phyloP scores from a whole-genome alignment of 2,329 filamentous ascomycete species.

The Dactylonectria estremocensis region DNA sequence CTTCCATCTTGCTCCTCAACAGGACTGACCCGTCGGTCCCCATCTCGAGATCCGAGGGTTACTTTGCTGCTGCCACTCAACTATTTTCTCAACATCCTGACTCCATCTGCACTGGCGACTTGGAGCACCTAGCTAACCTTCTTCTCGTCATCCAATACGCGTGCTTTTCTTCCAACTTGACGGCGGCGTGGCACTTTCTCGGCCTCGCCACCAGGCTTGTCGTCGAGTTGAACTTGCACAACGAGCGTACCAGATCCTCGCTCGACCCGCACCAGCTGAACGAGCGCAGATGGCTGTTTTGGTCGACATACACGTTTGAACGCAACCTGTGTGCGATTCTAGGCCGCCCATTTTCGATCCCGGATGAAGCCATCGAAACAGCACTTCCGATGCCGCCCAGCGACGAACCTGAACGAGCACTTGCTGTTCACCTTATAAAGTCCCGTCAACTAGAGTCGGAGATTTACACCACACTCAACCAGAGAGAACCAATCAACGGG shows the following conservation, averaged over 20 bases:
- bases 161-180: slow-evolving; percentile 34
- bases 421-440: slow-evolving; percentile 42
- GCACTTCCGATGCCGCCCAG: slow-evolving; percentile 16
- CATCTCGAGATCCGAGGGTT: slow-evolving; percentile 28
- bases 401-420: slow-evolving; percentile 15
- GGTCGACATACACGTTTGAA: slow-evolving; percentile 38
- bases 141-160: slow-evolving; percentile 37
- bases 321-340: slow-evolving; percentile 35
- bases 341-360: slow-evolving; percentile 34
- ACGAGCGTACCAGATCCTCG: not conserved
- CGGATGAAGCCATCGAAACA: slow-evolving; percentile 36
- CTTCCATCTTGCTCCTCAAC: slow-evolving; percentile 35
- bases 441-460: slow-evolving; percentile 45
- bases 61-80: slow-evolving; percentile 26
- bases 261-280: not conserved
- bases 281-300: slow-evolving; percentile 30
- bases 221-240: slow-evolving; percentile 34
- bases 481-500: slow-evolving; percentile 32
- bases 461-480: slow-evolving; percentile 40
- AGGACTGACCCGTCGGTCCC: slow-evolving; percentile 32
- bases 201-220: slow-evolving; percentile 34
- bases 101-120: slow-evolving; percentile 30
- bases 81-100: slow-evolving; percentile 21
- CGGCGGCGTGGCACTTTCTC: slow-evolving; percentile 39
- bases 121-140: slow-evolving; percentile 31